Evolutionary conservation across 352 stramenopile genomes (phyloP).

Genomic region (Pythium pectinolyticum): DNA sequence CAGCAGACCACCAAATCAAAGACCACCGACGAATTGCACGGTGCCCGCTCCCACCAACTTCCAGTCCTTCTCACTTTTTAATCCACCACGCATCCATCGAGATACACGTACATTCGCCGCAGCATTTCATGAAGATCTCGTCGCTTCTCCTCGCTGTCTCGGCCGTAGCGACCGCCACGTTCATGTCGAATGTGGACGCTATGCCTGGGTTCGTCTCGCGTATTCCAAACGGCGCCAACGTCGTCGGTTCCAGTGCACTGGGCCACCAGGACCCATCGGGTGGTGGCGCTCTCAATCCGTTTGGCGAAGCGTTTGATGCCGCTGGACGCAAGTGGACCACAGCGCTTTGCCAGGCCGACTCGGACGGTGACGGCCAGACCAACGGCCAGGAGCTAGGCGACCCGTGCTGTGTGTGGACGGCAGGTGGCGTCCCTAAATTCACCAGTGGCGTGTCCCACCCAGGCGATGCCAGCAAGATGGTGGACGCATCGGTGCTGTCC

Average conservation of each 20-base stretch:
- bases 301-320: conserved; percentile 36
- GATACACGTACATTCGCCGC: background rate
- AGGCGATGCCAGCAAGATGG: conserved; percentile 5
- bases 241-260: conserved; percentile 19
- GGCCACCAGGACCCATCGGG: conserved; percentile 24
- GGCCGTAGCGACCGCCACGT: background rate
- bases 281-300: conserved; percentile 27
- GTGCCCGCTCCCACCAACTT: background rate
- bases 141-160: background rate
- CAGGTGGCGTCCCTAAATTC: background rate
- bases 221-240: conserved; percentile 32
- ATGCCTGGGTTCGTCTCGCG: conserved; percentile 16
- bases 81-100: background rate
- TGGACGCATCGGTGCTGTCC: background rate
- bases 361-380: conserved; percentile 51
- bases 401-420: conserved; percentile 38
- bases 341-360: conserved; percentile 46
- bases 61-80: background rate
- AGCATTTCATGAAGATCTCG: background rate
- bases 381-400: conserved; percentile 63
- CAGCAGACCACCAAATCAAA: too few species aligned
- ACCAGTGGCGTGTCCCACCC: conserved; percentile 4
- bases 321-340: conserved; percentile 26
- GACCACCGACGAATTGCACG: too few species aligned
- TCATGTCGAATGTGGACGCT: background rate